Conservation (phyloP, 2,329 filamentous ascomycete species). For the Calcarisporium arbuscula region DNA sequence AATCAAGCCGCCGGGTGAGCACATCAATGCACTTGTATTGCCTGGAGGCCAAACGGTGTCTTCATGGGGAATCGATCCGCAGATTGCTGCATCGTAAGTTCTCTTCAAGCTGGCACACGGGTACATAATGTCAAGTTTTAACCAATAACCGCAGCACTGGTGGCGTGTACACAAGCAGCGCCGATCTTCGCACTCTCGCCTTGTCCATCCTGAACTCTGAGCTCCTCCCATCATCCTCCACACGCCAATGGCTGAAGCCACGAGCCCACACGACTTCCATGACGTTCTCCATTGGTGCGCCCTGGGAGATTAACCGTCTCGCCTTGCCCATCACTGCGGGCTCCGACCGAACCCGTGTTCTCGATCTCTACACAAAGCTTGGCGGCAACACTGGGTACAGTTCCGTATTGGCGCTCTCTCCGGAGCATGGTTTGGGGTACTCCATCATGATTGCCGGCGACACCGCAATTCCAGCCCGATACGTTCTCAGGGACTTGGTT, state of each 20-base stretch:
- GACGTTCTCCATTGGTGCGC: constrained; percentile 10
- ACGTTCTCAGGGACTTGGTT: constrained; percentile 11
- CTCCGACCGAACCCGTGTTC: constrained; percentile 21
- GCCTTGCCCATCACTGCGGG: constrained; percentile 20
- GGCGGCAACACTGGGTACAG: constrained; percentile 20
- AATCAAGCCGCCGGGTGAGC: constrained; percentile 2
- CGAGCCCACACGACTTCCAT: constrained; percentile 9
- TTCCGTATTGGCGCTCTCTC: constrained; percentile 14
- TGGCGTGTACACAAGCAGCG: constrained; percentile 7
- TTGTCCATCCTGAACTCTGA: constrained; percentile 14
- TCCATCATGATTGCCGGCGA: constrained; percentile 19
- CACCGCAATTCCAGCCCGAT: constrained; percentile 11
- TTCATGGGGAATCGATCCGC: constrained; percentile 1
- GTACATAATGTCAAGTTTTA: too few species aligned
- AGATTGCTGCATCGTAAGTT: constrained; percentile 3
- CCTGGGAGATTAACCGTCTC: constrained; percentile 14
- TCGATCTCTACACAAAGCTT: constrained; percentile 21
- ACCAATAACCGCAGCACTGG: constrained; percentile 6
- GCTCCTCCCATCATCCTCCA: constrained; percentile 6
- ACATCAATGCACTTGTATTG: constrained; percentile 2
- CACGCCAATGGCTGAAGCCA: constrained; percentile 15
- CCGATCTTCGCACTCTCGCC: constrained; percentile 10
- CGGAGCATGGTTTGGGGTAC: constrained; percentile 18
- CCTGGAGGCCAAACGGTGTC: neutral
- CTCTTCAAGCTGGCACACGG: neutral